phyloP scores from a whole-genome alignment of 306 rosid species.

The Calophaca sinica region DNA sequence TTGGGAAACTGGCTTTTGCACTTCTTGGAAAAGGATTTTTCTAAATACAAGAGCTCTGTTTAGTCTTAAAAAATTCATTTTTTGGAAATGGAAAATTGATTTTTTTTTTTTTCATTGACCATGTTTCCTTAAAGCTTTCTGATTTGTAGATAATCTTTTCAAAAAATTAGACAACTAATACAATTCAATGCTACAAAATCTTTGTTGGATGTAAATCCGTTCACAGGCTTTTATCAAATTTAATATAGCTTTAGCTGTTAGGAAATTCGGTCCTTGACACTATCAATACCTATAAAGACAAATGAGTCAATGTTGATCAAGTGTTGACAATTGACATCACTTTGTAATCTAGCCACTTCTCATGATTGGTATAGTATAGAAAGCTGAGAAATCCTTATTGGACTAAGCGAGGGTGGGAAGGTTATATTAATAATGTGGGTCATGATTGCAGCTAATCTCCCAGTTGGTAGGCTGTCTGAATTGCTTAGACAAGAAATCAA shows the following conservation, averaged over 20 bases:
- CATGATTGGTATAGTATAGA: too few species aligned
- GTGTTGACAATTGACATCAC: not conserved
- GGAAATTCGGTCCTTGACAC: not conserved
- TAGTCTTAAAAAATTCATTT: not conserved
- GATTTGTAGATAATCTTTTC: not conserved
- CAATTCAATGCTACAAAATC: not conserved
- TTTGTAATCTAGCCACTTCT: not conserved
- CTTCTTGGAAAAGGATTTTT: too few species aligned
- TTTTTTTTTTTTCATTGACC: not conserved
- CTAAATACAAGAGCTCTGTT: not conserved
- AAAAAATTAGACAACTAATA: not conserved
- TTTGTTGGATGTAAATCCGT: not conserved
- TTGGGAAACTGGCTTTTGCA: too few species aligned
- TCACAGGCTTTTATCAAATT: not conserved
- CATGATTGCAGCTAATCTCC: not conserved
- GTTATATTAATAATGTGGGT: not conserved
- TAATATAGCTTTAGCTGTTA: not conserved
- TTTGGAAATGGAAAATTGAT: not conserved
- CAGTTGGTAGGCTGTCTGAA: not conserved
- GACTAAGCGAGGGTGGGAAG: not conserved
- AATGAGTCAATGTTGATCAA: not conserved
- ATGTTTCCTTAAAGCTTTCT: not conserved
- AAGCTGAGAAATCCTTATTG: too few species aligned
- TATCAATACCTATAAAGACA: not conserved
- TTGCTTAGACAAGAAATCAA: not conserved